phyloP scores from a whole-genome alignment of 257 asterid species.

The Plantago major region DNA sequence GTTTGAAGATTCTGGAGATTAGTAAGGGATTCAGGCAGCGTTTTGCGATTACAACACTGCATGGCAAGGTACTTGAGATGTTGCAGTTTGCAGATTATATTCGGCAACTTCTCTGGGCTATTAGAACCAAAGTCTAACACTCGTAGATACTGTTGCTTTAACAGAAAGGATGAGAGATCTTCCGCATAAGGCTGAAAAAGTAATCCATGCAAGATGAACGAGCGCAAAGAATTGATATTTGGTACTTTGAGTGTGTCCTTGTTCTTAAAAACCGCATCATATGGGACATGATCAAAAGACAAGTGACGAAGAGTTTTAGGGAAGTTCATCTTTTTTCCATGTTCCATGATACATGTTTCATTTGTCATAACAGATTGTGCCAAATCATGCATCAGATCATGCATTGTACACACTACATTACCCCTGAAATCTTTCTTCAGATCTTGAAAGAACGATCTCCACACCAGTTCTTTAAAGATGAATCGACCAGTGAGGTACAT shows the following conservation, averaged over 20 bases:
- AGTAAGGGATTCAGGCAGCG: constrained; percentile 1
- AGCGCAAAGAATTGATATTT: neutral
- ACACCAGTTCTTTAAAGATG: constrained; percentile 11
- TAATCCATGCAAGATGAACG: neutral
- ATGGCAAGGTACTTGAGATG: constrained; percentile 17
- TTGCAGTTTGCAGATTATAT: neutral
- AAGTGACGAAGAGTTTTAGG: neutral
- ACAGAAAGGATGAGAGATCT: neutral
- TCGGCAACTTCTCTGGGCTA: neutral
- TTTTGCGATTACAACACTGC: neutral
- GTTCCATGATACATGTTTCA: constrained; percentile 3
- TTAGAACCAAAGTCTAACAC: neutral
- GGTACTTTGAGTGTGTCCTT: neutral
- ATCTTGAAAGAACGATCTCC: constrained; percentile 22
- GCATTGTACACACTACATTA: constrained; percentile 8
- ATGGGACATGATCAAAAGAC: neutral
- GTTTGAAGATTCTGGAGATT: constrained; percentile 6
- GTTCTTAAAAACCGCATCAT: neutral
- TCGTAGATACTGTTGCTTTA: constrained; percentile 7
- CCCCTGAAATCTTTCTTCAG: neutral
- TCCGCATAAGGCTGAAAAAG: too few species aligned
- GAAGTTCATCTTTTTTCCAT: neutral
- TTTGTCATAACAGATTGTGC: constrained; percentile 16
- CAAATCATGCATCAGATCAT: constrained; percentile 25
- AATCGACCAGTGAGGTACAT: constrained; percentile 9